Evolutionary conservation across 495 filamentous ascomycete genomes (phyloP), one percentile per base, ranked within the genome.

Genomic region (Cercophora scortea): DNA sequence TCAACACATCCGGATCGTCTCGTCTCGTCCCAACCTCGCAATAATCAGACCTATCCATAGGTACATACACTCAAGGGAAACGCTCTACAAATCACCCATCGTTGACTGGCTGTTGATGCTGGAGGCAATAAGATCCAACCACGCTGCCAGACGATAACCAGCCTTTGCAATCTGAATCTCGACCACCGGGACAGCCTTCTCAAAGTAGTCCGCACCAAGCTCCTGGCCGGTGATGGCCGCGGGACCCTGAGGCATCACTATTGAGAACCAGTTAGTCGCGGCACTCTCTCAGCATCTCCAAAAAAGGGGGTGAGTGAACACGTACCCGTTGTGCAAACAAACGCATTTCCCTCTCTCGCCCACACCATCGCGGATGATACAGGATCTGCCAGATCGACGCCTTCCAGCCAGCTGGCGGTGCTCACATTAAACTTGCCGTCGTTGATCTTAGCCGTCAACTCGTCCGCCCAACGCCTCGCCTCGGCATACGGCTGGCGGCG

Each of bases 161-260:
- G 81, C 87, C 61, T 82, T 85, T 3, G 86, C 88, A 59, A 95
- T 77, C 66, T 88, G 81, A 55, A 81, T 54, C 71, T 92, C 81
- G 40, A 93, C 73, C 43, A 86, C 77, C 16, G 77, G 78, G 15
- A 78, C 68, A 12, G 83, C 79, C 15, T 71, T 71, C 43, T 84
- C 70, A 60, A 83, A 86, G 66, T 91, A 91, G 7, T 70, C 68
- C 0, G 74, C 75, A 46, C 74, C 74, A 18, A 89, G 63, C 59
- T 89, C 85, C 58, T 79, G 64, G 6, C 75, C 78, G 3, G 60
- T 57, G 32, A 87, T 76, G 8, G 70, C 77, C 4, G 69, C 60
- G 4, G 73, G 68, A 1, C 79, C 83, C 15, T 74, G 62, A 2
- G 80, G 79, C 40, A 88, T 55, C 2, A 88, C 82, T 72, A 58